Base-by-base conservation (phyloP, 1,139 yeast genomes). In the Hyphopichia fennica region DNA sequence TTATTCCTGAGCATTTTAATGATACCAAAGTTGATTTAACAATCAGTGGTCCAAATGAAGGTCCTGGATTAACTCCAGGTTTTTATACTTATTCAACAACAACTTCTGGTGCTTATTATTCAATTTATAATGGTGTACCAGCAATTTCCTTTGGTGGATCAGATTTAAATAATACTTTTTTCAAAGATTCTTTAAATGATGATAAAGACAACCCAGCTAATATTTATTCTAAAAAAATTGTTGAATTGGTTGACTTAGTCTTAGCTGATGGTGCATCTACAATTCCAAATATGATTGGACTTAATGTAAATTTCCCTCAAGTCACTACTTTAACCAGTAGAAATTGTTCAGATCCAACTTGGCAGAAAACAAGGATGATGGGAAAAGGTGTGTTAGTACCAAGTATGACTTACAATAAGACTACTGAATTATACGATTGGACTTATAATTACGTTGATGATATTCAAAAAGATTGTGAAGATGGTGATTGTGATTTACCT, bases 281-380 rank as follows among this genome's bases (percentile, higher is more conserved):
- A 32, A 56, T 77, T 47, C 81, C 81, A 20, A 45, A 62, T 41
- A 72, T 75, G 40, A 64, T 68, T 31, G 81, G 81, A 38, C 43
- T 77, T 41, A 74, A 72, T 49, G 74, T 77, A 43, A 76, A 76
- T 59, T 63, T 75, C 57, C 81, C 80, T 37, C 56, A 56, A 19
- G 77, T 69, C 25, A 46, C 60, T 45, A 61, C 60, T 32, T 52
- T 63, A n/a, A 36, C 45, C 20, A 53, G 57, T 32, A 58, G 58
- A 32, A 45, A 51, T 39, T 77, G 81, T 56, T 46, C 55, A 33
- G 59, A 63, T 42, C 78, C 78, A 16, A 51, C 49, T 29, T 76
- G 67, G 57, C 59, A 63, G 29, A 62, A 59, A 42, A 57, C 78
- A 20, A 65, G 78, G 49, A 43, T 75, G 41, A 55, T 75, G 22